Evolutionary conservation across 1,284 basidiomycete species (phyloP), one percentile per base, ranked within the genome.

Genomic region (Pterula multifida): DNA sequence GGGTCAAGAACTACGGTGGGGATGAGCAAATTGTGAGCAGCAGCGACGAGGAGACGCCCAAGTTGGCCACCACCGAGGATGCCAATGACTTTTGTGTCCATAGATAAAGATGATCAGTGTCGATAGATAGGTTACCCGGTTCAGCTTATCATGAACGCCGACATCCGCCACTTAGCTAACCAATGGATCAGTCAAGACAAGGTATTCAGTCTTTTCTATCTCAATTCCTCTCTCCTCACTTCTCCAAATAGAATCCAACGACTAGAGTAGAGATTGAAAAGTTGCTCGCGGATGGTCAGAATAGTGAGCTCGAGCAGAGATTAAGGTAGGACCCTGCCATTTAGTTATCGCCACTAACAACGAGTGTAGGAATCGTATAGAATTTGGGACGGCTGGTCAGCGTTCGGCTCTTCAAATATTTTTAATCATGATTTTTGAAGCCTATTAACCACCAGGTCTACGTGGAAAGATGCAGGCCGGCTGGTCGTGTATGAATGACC

Each of bases 11-110:
- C 81, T 32, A 93, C 69, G n/a, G 95, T 73, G 45, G 86, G 78
- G 56, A 98, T 76, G 61, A 93, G 90, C 52, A 98, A 77, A 32
- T 93, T 75, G 9, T 92, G 84, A 1, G 95, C 95, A 0, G 95
- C 85, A 47, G 88, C 86, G 6, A 86, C 90, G 36, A 99, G 79
- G 95, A 99, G 98, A 39, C 96, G 91, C 45, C 96, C 96, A 15
- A 99, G 81, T 68, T 98, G 95, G 58, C 95, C 95, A 47, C 95
- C 96, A 58, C 95, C 95, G 92, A 50, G 26, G 51, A 45, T 60
- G 19, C 49, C 36, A 35, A 50, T 13, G 26, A 36, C 52, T 48
- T n/a, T 48, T 12, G 28, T 32, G 28, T 32, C 28, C 28, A 32
- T 32, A 6, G 28, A 6, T 6, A 32, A 15, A 32, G 28, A 32